phyloP scores from a whole-genome alignment of 257 asterid species.

The Fraxinus pennsylvanica region DNA sequence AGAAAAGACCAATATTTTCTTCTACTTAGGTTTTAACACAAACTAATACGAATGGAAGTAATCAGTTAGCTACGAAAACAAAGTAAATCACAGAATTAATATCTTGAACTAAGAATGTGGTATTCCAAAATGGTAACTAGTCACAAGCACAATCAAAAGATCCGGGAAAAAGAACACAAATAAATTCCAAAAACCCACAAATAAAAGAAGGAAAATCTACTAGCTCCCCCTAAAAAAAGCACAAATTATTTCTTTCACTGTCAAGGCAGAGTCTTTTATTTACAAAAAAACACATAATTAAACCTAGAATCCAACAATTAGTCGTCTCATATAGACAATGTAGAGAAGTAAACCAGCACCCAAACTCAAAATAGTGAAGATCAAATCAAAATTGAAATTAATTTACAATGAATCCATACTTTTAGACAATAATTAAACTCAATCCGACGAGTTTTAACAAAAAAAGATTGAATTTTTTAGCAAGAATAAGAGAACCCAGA shows the following conservation, averaged over 20 bases:
- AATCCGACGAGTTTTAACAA: constrained; percentile 20
- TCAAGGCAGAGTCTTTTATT: constrained; percentile 24
- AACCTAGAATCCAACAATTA: constrained; percentile 33
- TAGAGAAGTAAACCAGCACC: constrained; percentile 30
- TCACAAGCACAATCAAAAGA: not conserved
- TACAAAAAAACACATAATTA: constrained; percentile 26
- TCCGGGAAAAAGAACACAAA: constrained; percentile 5
- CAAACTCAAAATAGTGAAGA: not conserved
- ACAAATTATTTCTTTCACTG: constrained; percentile 21
- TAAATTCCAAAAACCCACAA: constrained; percentile 42
- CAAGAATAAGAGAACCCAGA: constrained; percentile 31
- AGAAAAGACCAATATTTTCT: not conserved
- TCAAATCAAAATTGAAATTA: not conserved
- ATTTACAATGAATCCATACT: not conserved
- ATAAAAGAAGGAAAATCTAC: constrained; percentile 18
- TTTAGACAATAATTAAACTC: constrained; percentile 12
- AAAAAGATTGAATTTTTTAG: constrained; percentile 32
- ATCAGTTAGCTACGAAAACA: not conserved
- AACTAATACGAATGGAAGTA: not conserved
- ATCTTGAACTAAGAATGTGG: not conserved
- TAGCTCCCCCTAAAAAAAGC: constrained; percentile 11
- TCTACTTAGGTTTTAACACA: not conserved
- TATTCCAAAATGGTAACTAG: not conserved
- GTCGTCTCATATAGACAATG: constrained; percentile 36
- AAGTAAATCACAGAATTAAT: not conserved